Conservation (phyloP, 1,284 basidiomycete species). For the Rugosomyces carneus region DNA sequence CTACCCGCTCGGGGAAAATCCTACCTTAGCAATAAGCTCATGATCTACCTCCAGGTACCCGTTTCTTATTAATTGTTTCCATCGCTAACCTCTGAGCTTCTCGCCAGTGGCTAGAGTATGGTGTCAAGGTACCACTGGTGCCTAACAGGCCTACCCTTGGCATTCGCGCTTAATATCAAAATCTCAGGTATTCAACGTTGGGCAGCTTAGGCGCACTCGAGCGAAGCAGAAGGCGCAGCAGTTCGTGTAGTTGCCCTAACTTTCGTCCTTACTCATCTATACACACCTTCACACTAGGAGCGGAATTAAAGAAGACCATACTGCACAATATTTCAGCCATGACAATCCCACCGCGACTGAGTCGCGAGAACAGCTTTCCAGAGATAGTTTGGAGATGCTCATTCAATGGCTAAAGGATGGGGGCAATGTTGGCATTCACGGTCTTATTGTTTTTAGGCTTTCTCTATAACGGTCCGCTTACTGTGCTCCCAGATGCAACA, state of each 20-base stretch:
- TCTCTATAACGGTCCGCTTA: not conserved
- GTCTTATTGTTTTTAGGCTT: constrained; percentile 34
- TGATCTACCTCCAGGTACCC: constrained; percentile 38
- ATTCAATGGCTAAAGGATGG: constrained; percentile 93
- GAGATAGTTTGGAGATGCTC: constrained; percentile 91
- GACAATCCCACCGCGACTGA: constrained; percentile 76
- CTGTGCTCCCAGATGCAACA: constrained; percentile 68
- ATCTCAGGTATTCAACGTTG: constrained; percentile 99
- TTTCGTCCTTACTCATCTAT: not conserved
- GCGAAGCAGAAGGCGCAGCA: constrained; percentile 73
- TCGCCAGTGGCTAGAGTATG: constrained; percentile 93
- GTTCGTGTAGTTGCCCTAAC: constrained; percentile 29
- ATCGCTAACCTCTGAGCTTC: constrained; percentile 1
- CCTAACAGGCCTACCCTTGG: not conserved
- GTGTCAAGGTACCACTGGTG: constrained; percentile 70
- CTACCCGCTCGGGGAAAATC: constrained; percentile 40
- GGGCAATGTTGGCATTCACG: constrained; percentile 98
- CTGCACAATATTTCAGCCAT: constrained; percentile 88
- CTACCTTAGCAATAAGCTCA: constrained; percentile 41
- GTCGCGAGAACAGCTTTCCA: constrained; percentile 79
- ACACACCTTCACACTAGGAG: constrained; percentile 36
- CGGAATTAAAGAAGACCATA: constrained; percentile 87
- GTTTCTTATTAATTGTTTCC: not conserved
- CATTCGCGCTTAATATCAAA: not conserved
- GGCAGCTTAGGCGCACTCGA: constrained; percentile 86